Evolutionary conservation across 1,139 yeast species (phyloP).

Genomic region (Hanseniaspora sp.): DNA sequence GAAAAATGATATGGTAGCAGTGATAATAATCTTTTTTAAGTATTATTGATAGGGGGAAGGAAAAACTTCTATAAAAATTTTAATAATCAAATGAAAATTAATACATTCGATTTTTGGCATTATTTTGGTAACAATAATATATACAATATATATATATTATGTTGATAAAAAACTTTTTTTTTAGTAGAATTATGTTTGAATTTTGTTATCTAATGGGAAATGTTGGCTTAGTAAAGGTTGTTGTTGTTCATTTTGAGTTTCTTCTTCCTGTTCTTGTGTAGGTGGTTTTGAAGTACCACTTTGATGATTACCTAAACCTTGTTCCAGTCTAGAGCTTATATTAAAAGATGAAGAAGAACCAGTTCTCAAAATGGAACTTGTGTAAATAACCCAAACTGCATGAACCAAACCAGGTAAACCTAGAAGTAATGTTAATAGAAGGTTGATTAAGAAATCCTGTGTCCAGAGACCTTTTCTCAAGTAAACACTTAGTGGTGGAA

Average conservation of each 20-base stretch:
- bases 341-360: background rate
- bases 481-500: conserved; percentile 25
- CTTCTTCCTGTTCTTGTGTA: background rate
- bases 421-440: conserved; percentile 22
- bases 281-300: background rate
- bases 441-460: conserved; percentile 23
- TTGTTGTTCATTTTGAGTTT: background rate
- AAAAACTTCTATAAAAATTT: too few relatives aligned
- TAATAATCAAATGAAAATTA: too few relatives aligned
- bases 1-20: too few relatives aligned
- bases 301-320: background rate
- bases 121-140: too few relatives aligned
- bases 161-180: too few relatives aligned
- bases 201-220: conserved; percentile 12
- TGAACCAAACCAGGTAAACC: conserved; percentile 26
- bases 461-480: conserved; percentile 24
- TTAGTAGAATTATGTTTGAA: conserved; percentile 12
- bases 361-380: conserved; percentile 22
- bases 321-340: conserved; percentile 2
- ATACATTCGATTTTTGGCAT: too few relatives aligned
- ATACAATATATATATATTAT: too few relatives aligned
- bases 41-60: too few relatives aligned
- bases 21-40: too few relatives aligned
- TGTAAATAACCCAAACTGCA: conserved; percentile 24
- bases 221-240: conserved; percentile 1